These are phyloP conservation scores for Medicago arabica DNA, from an alignment of 306 rosid species.

Conservation along the genomic window DNA sequence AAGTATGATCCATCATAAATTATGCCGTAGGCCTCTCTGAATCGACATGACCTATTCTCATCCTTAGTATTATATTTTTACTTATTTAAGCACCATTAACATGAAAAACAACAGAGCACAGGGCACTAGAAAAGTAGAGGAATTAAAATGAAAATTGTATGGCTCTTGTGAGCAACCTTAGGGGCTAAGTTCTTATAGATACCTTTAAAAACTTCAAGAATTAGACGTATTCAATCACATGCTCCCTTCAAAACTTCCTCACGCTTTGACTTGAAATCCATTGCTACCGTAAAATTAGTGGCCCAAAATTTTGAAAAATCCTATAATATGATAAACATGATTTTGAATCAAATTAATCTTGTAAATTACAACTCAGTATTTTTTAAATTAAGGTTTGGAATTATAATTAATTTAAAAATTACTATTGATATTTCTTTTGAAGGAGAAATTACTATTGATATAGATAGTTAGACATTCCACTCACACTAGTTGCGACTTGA, in stretches of 20 bases:
- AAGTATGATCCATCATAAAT: too few species aligned
- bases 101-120: slow-evolving; percentile 2
- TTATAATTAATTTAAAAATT: too few species aligned
- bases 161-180: slow-evolving; percentile 40
- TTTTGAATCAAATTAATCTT: too few species aligned
- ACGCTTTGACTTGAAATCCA: slow-evolving; percentile 30
- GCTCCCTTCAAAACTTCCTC: slow-evolving; percentile 31
- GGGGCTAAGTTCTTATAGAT: slow-evolving; percentile 40
- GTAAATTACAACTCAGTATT: too few species aligned
- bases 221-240: slow-evolving; percentile 2
- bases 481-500: too few species aligned
- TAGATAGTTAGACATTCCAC: too few species aligned
- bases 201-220: not conserved
- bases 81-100: not conserved
- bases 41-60: too few species aligned
- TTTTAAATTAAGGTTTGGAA: slow-evolving; percentile 27
- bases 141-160: slow-evolving; percentile 15
- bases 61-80: too few species aligned
- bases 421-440: too few species aligned
- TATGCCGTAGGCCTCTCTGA: too few species aligned
- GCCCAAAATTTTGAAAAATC: not conserved
- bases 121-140: slow-evolving; percentile 25
- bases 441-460: too few species aligned
- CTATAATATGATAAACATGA: slow-evolving; percentile 12
- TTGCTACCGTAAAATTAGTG: slow-evolving; percentile 33